Base-by-base conservation (phyloP, 768 basidiomycete species). In the Xerocomus potaroensis region DNA sequence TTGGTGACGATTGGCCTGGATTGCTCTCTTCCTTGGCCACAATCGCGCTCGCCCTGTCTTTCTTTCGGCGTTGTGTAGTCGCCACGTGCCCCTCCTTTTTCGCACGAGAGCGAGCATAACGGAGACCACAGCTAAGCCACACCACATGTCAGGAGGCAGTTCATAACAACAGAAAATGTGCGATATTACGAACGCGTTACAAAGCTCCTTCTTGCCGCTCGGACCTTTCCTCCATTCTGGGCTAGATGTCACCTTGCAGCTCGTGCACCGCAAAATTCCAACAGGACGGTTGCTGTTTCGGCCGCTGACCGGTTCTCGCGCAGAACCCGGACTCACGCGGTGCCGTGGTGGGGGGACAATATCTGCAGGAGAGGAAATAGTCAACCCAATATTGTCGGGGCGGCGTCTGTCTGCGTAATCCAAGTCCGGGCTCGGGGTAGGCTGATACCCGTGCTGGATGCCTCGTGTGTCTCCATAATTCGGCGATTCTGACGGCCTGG, bases 151-250 rank as follows among this genome's bases (percentile, higher is more conserved):
- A 68, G 53, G 16, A 19, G 45, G 44, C 45, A 44, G 47, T 49
- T 53, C 39, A 7, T 40, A 46, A 50, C 46, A 50, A n/a, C 48
- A 41, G 18, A 35, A 26, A 45, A 53, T 33, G 51, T 21, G 46
- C 44, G 54, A 55, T 54, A 62, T 55, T 53, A 77, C 87, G 73
- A 69, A 91, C 85, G 91, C 91, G 71, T 93, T 93, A 65, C 91
- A 93, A 22, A 93, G 74, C 64, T 93, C 89, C 68, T 93, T 93
- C 66, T 87, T 86, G 22, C 91, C 91, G 58, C 79, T 89, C 43
- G 89, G 88, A 16, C 91, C 91, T 66, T 93, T 93, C 62, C 91
- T 73, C 91, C 91, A 93, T 65, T 93, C 91, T 0, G 91, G 91
- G 60, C 89, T 91, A 8, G 77, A 76, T 7, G 84, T 89, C 10